These are phyloP conservation scores for Ramaria sp. DNA, from an alignment of 768 basidiomycete genomes.

Conservation along the genomic window DNA sequence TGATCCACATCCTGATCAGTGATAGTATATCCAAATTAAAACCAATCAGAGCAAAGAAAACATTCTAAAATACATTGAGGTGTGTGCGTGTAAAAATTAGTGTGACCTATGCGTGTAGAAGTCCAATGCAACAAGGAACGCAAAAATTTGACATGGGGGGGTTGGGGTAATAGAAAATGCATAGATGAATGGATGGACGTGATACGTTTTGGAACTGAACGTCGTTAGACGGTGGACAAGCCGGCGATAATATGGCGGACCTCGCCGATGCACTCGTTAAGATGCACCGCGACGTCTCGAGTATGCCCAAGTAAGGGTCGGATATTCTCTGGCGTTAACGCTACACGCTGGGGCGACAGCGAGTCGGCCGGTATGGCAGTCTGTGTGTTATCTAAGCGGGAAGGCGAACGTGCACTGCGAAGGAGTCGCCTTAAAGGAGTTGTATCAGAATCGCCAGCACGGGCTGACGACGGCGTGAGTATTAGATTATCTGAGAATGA, in stretches of 20 bases:
- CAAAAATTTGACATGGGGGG: too few relatives aligned
- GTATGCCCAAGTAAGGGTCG: conserved; percentile 73
- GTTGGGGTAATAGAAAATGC: too few relatives aligned
- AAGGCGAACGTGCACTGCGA: background rate
- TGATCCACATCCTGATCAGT: too few relatives aligned
- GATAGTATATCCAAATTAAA: too few relatives aligned
- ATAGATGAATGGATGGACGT: too few relatives aligned
- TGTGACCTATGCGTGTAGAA: too few relatives aligned
- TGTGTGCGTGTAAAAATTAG: too few relatives aligned
- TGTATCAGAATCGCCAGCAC: background rate
- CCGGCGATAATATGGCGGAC: background rate
- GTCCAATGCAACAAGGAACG: too few relatives aligned
- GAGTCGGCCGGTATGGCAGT: background rate
- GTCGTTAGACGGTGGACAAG: background rate
- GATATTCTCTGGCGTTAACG: conserved; percentile 85
- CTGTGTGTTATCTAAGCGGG: background rate
- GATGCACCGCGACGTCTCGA: conserved; percentile 53
- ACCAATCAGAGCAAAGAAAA: too few relatives aligned
- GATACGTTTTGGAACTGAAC: background rate
- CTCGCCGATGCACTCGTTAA: conserved; percentile 49
- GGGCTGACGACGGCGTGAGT: background rate
- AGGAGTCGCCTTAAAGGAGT: background rate
- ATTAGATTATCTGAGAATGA: background rate
- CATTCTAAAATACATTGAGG: too few relatives aligned
- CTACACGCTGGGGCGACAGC: conserved; percentile 33